Base-by-base conservation (phyloP, 805 yeast genomes). In the Candida adriatica region DNA sequence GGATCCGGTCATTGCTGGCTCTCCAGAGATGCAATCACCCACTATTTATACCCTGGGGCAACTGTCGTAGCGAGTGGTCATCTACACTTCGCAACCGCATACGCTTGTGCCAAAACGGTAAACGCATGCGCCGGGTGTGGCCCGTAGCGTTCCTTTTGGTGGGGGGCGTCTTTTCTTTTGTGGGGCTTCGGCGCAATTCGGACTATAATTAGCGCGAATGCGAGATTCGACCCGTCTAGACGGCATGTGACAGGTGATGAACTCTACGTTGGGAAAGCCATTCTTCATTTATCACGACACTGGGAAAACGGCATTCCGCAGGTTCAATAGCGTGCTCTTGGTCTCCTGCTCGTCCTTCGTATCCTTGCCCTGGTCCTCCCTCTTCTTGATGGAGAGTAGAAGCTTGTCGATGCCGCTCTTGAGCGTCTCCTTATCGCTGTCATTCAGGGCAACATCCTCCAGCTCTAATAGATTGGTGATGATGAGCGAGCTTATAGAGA, bases 301-400 rank as follows among this genome's bases (percentile, higher is more conserved):
- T 2, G 34, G 41, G 37, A 33, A 33, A n/a, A 37, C 37, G 6
- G 31, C 26, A 13, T 46, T 49, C 32, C 48, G 43, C 34, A 51
- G 31, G 21, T 35, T 42, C 22, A 48, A 31, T 31, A 51, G 33
- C 5, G 41, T 45, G 4, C 42, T 27, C 33, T 51, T 51, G 3
- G 49, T 51, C 34, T 51, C 54, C 24, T 46, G 52, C 18, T 51
- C 56, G 27, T 51, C 56, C 27, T 49, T 51, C 6, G 53, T 38
- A 26, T 49, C 54, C 28, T 48, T 51, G 27, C 45, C 48, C 26
- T 38, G 44, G 9, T 51, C 54, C 37, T 51, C 56, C 22, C 42
- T 49, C 37, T 43, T 51, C 36, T 48, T 49, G 24, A 51, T 51
- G n/a, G 36, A 27, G 14, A 40, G 39, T 34, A 51, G 31, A 13